Evolutionary conservation across 768 basidiomycete genomes (phyloP), one percentile per base, ranked within the genome.

Genomic region (Hortiboletus campestris): DNA sequence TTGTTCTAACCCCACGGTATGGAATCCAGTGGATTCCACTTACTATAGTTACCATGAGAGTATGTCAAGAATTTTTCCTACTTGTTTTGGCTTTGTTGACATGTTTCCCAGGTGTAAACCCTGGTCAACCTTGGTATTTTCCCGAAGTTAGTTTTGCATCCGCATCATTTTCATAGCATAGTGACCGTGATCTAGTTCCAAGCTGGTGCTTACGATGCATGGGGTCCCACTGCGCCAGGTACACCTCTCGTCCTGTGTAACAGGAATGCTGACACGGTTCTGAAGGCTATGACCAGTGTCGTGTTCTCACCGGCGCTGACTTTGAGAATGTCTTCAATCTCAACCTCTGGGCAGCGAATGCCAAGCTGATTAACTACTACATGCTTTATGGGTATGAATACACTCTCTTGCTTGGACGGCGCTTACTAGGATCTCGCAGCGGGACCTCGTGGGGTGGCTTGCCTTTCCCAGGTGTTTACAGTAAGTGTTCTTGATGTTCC

Each of bases 401-500:
- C 34, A 9, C 32, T 38, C 38, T 36, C 40, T 53, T 22, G 10
- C n/a, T 39, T 36, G 42, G 39, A 3, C 17, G 0, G 25, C 11
- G 20, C 57, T 62, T 22, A 64, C 10, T 14, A 22, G 19, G 19
- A 38, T 20, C 22, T 61, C 46, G 47, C 55, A 91, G 91, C 9
- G 91, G 91, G 22, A 93, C 91, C 1, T 91, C 87, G 13, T 94
- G 90, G 89, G 91, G 89, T 39, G 87, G 79, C 11, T 75, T 93
- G 41, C 87, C 91, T 2, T 89, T 84, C 74, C 90, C 82, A 14
- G 88, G 85, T 10, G 91, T 89, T 16, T 84, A 86, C 65, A 84
- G 77, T 67, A 64, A 68, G 72, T 65, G 45, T 49, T 25, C 41
- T 19, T 22, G 36, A 13, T 46, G 7, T 12, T 46, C 14, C 20